phyloP scores from a whole-genome alignment of 768 basidiomycete genomes.

The Phanerodontia chrysosporium region DNA sequence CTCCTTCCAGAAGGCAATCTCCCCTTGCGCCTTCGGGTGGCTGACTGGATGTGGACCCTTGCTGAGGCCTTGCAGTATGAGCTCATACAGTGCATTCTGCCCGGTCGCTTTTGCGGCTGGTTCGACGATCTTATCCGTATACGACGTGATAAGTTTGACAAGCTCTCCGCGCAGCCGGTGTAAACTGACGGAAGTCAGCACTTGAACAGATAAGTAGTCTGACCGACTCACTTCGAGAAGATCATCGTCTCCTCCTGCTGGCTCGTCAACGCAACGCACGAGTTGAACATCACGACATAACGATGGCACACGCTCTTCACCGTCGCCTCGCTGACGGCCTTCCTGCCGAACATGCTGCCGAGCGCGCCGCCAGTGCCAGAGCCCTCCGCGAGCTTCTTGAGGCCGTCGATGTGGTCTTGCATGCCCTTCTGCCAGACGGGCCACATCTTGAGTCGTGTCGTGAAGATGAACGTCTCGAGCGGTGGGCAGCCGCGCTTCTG shows the following conservation, averaged over 20 bases:
- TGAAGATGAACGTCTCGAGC: conserved; percentile 77
- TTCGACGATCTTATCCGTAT: conserved; percentile 67
- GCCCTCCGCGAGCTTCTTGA: conserved; percentile 79
- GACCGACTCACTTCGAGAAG: conserved; percentile 73
- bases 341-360: conserved; percentile 2
- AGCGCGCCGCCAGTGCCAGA: conserved; percentile 14
- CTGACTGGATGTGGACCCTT: conserved; percentile 65
- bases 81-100: conserved; percentile 69
- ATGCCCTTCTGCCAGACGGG: conserved; percentile 89
- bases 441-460: conserved; percentile 84
- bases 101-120: conserved; percentile 59
- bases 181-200: conserved; percentile 44
- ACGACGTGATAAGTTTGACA: conserved; percentile 66
- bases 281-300: conserved; percentile 79
- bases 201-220: neutral
- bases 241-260: conserved; percentile 95
- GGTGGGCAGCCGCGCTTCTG: conserved; percentile 77
- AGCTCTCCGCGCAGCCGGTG: conserved; percentile 83
- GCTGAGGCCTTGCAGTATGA: conserved; percentile 69
- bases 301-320: conserved; percentile 39
- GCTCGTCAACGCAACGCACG: conserved; percentile 74
- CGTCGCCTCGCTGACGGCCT: conserved; percentile 2
- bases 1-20: conserved; percentile 83
- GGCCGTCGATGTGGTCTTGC: conserved; percentile 74
- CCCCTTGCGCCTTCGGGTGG: conserved; percentile 83